These are phyloP conservation scores for Suhomyces bokatorum DNA, from an alignment of 1,139 yeast genomes.

Conservation along the genomic window DNA sequence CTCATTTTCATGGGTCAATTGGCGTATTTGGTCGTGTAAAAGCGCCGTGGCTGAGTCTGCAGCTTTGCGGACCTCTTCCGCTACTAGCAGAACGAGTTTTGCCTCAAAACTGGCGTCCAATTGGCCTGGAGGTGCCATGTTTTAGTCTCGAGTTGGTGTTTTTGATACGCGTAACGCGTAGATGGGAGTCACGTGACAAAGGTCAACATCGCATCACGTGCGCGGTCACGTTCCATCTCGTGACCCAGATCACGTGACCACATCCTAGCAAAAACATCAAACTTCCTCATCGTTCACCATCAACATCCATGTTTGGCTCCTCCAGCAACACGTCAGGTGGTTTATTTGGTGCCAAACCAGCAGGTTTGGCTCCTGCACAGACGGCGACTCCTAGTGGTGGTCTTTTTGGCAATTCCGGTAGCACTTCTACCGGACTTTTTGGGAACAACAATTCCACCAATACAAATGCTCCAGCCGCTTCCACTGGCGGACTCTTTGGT, in stretches of 20 bases:
- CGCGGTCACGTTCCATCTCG: not conserved
- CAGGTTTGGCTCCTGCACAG: constrained; percentile 19
- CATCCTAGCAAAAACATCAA: constrained; percentile 6
- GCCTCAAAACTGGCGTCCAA: constrained; percentile 2
- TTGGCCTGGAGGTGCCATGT: not conserved
- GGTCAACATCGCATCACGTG: not conserved
- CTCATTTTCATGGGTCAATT: constrained; percentile 1
- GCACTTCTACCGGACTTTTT: constrained; percentile 15
- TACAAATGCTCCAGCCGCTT: constrained; percentile 3
- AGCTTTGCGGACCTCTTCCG: constrained; percentile 3
- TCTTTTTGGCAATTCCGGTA: constrained; percentile 22
- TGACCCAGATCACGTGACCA: not conserved
- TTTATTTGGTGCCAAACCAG: constrained; percentile 29
- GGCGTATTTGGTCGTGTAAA: constrained; percentile 1
- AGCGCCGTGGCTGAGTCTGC: not conserved
- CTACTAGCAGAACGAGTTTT: not conserved
- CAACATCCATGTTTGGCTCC: constrained; percentile 12
- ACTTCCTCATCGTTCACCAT: not conserved
- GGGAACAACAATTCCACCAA: constrained; percentile 7
- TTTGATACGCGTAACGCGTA: constrained; percentile 2
- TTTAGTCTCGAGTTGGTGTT: not conserved
- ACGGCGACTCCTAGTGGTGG: constrained; percentile 26
- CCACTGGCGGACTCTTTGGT: constrained; percentile 14
- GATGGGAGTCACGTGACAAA: not conserved
- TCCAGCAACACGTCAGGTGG: constrained; percentile 24